Percentiles rank a stretch among this genome's conserved stretches.
phyloP scores from a whole-genome alignment of 371 early-diverging fungal species.

The Mucor velutinosus region DNA sequence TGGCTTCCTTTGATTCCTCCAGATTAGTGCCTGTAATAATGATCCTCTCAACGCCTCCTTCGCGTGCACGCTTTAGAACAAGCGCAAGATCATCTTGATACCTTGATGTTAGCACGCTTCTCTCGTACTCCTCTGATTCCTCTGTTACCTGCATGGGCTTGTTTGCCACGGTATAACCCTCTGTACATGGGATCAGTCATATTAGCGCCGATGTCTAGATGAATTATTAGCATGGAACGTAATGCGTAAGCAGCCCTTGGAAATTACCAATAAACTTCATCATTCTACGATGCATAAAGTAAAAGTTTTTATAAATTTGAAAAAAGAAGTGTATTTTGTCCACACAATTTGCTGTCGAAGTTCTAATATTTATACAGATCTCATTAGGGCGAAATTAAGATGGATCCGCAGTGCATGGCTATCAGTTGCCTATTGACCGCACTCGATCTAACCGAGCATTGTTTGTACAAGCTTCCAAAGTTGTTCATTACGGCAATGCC shows the following conservation, averaged over 20 bases:
- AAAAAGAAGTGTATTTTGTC: not conserved
- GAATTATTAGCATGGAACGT: not conserved
- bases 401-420: not conserved
- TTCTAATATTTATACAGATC: not conserved
- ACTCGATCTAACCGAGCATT: not conserved
- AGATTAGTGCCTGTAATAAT: conserved; percentile 80
- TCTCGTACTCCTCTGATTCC: not conserved
- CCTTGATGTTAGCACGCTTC: not conserved
- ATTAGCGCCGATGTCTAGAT: conserved; percentile 82
- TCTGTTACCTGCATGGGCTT: conserved; percentile 62
- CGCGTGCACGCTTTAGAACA: conserved; percentile 67
- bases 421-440: not conserved
- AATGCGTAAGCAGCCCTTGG: not conserved
- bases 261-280: conserved; percentile 18
- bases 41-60: conserved; percentile 69
- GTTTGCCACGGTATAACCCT: conserved; percentile 81
- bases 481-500: too few species aligned
- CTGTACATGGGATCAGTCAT: conserved; percentile 85
- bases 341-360: not conserved
- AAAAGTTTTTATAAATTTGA: not conserved
- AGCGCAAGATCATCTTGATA: conserved; percentile 66
- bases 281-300: conserved; percentile 11
- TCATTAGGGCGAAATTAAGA: not conserved
- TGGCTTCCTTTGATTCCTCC: conserved; percentile 64
- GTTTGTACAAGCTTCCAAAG: too few species aligned